Evolutionary conservation across 176 grass and related monocot species (phyloP).

Genomic region (Aechmea fasciata): DNA sequence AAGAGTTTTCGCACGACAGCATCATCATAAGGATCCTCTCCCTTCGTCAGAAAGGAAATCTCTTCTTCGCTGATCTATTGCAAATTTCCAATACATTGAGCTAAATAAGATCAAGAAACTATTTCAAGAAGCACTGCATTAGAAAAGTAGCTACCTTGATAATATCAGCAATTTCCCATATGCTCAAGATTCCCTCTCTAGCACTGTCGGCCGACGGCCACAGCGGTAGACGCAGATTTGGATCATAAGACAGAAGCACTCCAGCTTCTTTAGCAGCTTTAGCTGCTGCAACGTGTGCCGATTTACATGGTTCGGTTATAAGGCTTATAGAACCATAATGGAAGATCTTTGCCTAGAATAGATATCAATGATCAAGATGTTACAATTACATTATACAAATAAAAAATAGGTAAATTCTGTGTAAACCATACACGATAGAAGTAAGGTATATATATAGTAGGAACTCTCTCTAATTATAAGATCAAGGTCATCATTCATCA

Average conservation of each 20-base stretch:
- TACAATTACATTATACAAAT: slow-evolving; percentile 18
- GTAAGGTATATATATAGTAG: neutral
- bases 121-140: slow-evolving; percentile 5
- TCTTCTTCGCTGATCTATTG: slow-evolving; percentile 88
- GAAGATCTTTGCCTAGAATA: slow-evolving; percentile 77
- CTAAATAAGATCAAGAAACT: slow-evolving; percentile 19
- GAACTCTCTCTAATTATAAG: neutral
- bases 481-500: neutral
- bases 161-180: slow-evolving; percentile 87
- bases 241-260: slow-evolving; percentile 88
- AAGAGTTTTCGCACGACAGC: slow-evolving; percentile 74
- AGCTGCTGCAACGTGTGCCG: slow-evolving; percentile 72
- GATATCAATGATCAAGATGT: neutral
- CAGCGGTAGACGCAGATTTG: slow-evolving; percentile 85
- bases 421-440: neutral
- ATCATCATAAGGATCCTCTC: slow-evolving; percentile 90
- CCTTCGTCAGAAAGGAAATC: slow-evolving; percentile 77
- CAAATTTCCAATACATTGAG: slow-evolving; percentile 16
- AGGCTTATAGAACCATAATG: slow-evolving; percentile 97
- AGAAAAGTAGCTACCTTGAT: slow-evolving; percentile 56
- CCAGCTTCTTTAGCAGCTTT: slow-evolving; percentile 87
- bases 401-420: neutral
- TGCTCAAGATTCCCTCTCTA: slow-evolving; percentile 86
- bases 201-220: slow-evolving; percentile 82
- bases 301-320: slow-evolving; percentile 95